Conservation (phyloP, 176 grass and related monocot genomes). For the Lolium rigidum region DNA sequence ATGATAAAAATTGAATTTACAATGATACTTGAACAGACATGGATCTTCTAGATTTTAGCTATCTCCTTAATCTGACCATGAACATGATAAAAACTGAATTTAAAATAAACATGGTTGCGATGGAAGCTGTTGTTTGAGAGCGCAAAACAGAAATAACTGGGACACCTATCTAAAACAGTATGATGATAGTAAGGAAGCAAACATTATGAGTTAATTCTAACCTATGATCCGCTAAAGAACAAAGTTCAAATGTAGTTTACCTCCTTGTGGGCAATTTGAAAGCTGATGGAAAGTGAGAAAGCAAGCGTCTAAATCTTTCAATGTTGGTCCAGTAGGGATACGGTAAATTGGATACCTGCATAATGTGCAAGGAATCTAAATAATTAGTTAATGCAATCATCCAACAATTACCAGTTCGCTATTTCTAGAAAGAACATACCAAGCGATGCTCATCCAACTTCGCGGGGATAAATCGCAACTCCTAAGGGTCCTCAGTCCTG, state of each 20-base stretch:
- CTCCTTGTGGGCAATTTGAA: conserved; percentile 42
- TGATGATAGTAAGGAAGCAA: background rate
- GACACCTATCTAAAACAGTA: background rate
- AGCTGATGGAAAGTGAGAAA: conserved; percentile 66
- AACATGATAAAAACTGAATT: background rate
- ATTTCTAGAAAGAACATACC: conserved; percentile 34
- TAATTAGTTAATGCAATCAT: background rate
- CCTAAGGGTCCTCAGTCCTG: conserved; percentile 44
- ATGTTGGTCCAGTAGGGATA: conserved; percentile 58
- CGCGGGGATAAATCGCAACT: conserved; percentile 56
- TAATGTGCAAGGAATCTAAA: background rate
- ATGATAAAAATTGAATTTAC: background rate
- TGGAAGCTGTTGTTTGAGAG: background rate
- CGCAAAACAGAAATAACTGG: background rate
- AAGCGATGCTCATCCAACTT: conserved; percentile 66
- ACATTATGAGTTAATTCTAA: too few relatives aligned
- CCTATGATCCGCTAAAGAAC: background rate
- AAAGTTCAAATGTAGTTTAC: conserved; percentile 20
- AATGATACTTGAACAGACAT: background rate
- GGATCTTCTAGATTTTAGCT: background rate
- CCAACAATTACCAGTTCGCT: background rate
- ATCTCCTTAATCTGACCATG: conserved; percentile 1
- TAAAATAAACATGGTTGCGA: background rate
- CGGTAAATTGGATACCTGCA: conserved; percentile 72
- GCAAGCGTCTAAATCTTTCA: conserved; percentile 59